phyloP scores from a whole-genome alignment of 192 early-diverging fungal species.

The Gamsiella multidivaricata region DNA sequence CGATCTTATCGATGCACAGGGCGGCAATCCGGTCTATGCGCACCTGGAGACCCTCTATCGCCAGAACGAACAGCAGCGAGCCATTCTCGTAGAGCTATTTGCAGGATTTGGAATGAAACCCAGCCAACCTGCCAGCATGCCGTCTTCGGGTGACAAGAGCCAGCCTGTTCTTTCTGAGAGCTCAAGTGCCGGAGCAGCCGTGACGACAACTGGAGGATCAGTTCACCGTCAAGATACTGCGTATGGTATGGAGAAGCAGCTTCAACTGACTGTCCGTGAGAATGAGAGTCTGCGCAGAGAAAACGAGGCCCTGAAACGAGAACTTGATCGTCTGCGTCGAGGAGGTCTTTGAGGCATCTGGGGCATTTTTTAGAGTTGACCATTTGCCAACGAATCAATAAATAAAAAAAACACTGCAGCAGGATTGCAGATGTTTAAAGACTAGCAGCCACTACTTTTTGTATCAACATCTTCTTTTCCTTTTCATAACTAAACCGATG shows the following conservation, averaged over 20 bases:
- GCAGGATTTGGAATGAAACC: slow-evolving; percentile 30
- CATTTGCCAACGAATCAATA: background rate
- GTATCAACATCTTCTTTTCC: background rate
- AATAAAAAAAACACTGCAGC: background rate
- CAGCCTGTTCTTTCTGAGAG: background rate
- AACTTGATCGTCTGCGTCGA: slow-evolving; percentile 43
- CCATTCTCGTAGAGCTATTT: slow-evolving; percentile 51
- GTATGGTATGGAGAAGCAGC: slow-evolving; percentile 30
- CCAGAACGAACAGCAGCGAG: slow-evolving; percentile 61
- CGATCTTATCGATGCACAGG: slow-evolving; percentile 20
- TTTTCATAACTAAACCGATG: background rate
- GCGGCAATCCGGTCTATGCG: slow-evolving; percentile 8
- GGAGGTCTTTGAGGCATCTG: slow-evolving; percentile 14
- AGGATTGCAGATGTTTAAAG: background rate
- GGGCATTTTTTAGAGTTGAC: too few species aligned
- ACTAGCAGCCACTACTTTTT: too few species aligned
- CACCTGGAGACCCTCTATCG: slow-evolving; percentile 59
- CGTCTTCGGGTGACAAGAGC: background rate
- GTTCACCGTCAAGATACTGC: slow-evolving; percentile 16
- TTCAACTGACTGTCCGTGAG: slow-evolving; percentile 36
- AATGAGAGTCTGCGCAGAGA: slow-evolving; percentile 50
- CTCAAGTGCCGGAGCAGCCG: background rate
- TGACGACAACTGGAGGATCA: slow-evolving; percentile 5
- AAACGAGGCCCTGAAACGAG: slow-evolving; percentile 48
- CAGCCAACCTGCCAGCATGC: background rate